Conservation (phyloP, 2,329 filamentous ascomycete genomes). For the Neoarthrinium moseri region DNA sequence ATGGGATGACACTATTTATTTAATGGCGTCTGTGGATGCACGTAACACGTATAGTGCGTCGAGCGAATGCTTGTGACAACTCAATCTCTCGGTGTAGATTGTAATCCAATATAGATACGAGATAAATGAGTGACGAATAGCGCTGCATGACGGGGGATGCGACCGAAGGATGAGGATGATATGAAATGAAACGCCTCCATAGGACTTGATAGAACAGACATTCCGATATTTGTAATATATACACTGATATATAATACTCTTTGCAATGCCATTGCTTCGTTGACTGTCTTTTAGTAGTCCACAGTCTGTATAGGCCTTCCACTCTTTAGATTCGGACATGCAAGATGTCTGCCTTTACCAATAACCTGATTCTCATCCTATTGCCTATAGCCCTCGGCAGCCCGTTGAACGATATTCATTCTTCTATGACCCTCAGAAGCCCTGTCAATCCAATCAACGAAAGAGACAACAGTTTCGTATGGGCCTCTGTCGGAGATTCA, state of each 20-base stretch:
- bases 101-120: background rate
- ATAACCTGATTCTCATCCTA: constrained; percentile 1
- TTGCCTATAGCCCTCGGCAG: constrained; percentile 9
- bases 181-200: background rate
- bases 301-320: background rate
- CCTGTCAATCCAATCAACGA: constrained; percentile 2
- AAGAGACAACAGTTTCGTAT: constrained; percentile 12
- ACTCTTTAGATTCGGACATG: constrained; percentile 1
- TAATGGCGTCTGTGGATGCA: too few species aligned
- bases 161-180: too few species aligned
- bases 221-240: too few species aligned
- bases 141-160: too few species aligned
- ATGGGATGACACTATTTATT: too few species aligned
- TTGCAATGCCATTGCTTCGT: too few species aligned
- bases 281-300: too few species aligned
- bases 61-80: too few species aligned
- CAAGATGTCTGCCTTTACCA: constrained; percentile 5
- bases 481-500: constrained; percentile 12
- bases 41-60: too few species aligned
- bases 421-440: background rate
- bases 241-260: too few species aligned
- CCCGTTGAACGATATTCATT: background rate
- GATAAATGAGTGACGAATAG: background rate
- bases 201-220: too few species aligned
- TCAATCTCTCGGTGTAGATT: background rate